Base-by-base conservation (phyloP, 2,329 filamentous ascomycete species). In the Fusarium sp. region DNA sequence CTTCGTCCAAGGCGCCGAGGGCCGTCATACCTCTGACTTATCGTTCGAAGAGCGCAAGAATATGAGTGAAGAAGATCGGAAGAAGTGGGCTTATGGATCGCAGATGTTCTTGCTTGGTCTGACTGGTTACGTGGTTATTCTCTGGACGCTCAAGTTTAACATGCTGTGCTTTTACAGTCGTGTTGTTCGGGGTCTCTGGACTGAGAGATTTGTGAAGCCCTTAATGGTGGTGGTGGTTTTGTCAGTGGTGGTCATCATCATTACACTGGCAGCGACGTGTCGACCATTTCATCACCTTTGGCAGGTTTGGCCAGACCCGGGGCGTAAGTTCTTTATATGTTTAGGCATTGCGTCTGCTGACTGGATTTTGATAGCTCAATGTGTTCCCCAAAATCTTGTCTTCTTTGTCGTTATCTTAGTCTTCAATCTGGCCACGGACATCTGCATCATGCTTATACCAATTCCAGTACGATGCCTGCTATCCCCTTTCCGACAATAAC, bases 91-190 rank as follows among this genome's bases (percentile, higher is more conserved):
- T 1, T 80, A 64, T 60, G 81, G 80, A 2, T 79, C 81, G 0
- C 76, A 83, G 50, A 77, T 78, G 48, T 83, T 82, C 55, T 71
- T 81, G 23, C 70, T 79, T 2, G 81, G 80, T 3, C 73, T 80
- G 38, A 71, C 72, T 14, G 76, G 75, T 4, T 83, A 83, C 14
- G 73, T 78, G 14, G 64, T 78, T 15, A 77, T 82, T 32, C 72
- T 83, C 7, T 83, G 81, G 82, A 78, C 73, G 0, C 70, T 83
- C 56, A 83, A 83, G 61, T 73, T 83, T 35, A 82, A 81, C 70
- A 83, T 83, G 80, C 56, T 83, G 20, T 83, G 80, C 62, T 79
- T 83, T 18, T 83, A 82, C 58, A 72, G 74, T 17, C 80, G 81
- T 2, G 71, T 83, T 9, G 78, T 82, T 7, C 75, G 71, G 7